Conservation (phyloP, 371 early-diverging fungal genomes). For the Dinochytrium kinnereticum region DNA sequence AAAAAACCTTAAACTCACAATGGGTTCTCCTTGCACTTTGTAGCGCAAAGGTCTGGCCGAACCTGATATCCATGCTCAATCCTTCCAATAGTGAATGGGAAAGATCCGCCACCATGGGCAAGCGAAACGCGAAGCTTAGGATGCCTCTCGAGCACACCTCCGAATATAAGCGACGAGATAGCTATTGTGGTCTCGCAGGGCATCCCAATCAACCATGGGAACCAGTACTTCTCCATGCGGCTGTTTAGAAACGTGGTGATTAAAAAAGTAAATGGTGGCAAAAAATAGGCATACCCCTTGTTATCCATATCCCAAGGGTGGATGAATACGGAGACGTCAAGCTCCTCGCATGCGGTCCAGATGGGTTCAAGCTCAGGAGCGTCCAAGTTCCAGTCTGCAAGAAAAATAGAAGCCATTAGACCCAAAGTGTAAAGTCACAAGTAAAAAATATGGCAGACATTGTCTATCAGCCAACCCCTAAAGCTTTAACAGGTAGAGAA, state of each 20-base stretch:
- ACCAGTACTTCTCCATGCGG: conserved; percentile 75
- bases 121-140: conserved; percentile 68
- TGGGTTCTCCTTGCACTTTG: conserved; percentile 57
- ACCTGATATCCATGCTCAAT: conserved; percentile 73
- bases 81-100: conserved; percentile 69
- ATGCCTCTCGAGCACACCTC: conserved; percentile 71
- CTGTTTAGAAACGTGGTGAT: conserved; percentile 18
- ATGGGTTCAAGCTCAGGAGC: conserved; percentile 71
- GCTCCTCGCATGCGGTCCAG: conserved; percentile 70
- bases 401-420: too few relatives aligned
- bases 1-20: too few relatives aligned
- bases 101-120: conserved; percentile 77
- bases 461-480: too few relatives aligned
- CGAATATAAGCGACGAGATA: conserved; percentile 68
- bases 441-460: neutral
- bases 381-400: conserved; percentile 69
- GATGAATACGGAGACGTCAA: conserved; percentile 67
- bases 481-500: too few relatives aligned
- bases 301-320: conserved; percentile 78
- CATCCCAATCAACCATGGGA: conserved; percentile 76
- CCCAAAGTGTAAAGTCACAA: neutral
- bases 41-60: conserved; percentile 71
- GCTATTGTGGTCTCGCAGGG: conserved; percentile 76
- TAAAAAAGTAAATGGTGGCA: neutral
- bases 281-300: conserved; percentile 34